phyloP scores from a whole-genome alignment of 441 rosid genomes.

The Pelargonium australe region DNA sequence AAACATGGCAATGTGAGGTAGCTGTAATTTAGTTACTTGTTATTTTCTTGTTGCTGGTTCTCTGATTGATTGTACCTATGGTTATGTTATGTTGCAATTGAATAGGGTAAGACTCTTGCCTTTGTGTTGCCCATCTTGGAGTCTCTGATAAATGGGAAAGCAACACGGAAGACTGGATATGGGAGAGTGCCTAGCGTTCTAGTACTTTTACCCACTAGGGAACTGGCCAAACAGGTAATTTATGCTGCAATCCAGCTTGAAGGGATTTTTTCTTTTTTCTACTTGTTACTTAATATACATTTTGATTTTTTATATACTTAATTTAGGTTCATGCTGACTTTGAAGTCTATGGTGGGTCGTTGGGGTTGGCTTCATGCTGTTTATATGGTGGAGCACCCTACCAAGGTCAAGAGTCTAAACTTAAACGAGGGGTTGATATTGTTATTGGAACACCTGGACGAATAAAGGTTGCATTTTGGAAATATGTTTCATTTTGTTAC shows the following conservation, averaged over 20 bases:
- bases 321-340: constrained; percentile 69
- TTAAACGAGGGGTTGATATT: constrained; percentile 82
- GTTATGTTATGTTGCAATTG: constrained; percentile 10
- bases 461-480: constrained; percentile 45
- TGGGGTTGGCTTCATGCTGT: constrained; percentile 73
- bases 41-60: background rate
- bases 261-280: background rate
- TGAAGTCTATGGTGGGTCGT: constrained; percentile 64
- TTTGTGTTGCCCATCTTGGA: constrained; percentile 92
- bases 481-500: background rate
- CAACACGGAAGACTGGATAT: constrained; percentile 56
- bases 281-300: background rate
- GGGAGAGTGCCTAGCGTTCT: constrained; percentile 84
- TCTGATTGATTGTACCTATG: constrained; percentile 11
- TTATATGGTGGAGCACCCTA: constrained; percentile 82
- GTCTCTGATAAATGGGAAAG: constrained; percentile 69
- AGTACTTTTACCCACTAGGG: constrained; percentile 91
- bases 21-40: background rate
- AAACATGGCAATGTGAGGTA: background rate
- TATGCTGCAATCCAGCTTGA: background rate
- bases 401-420: constrained; percentile 45
- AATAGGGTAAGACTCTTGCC: constrained; percentile 90
- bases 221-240: constrained; percentile 83
- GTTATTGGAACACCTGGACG: constrained; percentile 95
- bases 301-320: background rate